phyloP scores from a whole-genome alignment of 2,329 filamentous ascomycete genomes.

The Macrophomina pseudophaseolina region DNA sequence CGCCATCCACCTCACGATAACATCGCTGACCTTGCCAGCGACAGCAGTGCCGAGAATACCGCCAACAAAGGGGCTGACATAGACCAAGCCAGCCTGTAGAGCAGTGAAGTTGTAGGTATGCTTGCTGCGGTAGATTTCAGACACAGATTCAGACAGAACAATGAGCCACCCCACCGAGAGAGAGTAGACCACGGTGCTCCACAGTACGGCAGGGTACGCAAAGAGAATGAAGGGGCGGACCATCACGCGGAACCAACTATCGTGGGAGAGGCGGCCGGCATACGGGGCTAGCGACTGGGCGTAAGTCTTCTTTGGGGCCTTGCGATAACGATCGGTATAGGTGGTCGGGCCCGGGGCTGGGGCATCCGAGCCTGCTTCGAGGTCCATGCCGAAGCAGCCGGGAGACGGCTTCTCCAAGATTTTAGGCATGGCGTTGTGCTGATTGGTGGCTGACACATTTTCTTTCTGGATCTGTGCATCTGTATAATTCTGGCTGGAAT shows the following conservation, averaged over 20 bases:
- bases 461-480: constrained; percentile 1
- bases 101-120: constrained; percentile 79
- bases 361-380: not conserved
- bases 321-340: constrained; percentile 71
- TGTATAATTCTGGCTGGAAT: constrained; percentile 29
- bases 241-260: constrained; percentile 80
- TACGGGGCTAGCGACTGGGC: constrained; percentile 74
- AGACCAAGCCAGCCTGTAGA: constrained; percentile 82
- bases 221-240: constrained; percentile 83
- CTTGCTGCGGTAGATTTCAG: constrained; percentile 74
- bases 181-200: constrained; percentile 83
- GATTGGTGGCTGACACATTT: not conserved
- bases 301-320: constrained; percentile 73
- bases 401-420: constrained; percentile 17
- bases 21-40: constrained; percentile 83
- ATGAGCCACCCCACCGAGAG: constrained; percentile 95
- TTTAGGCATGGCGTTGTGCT: not conserved
- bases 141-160: constrained; percentile 86
- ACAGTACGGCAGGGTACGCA: constrained; percentile 85
- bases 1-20: constrained; percentile 82
- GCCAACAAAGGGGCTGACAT: constrained; percentile 87
- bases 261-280: constrained; percentile 77
- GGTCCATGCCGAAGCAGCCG: constrained; percentile 1
- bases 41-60: constrained; percentile 90
- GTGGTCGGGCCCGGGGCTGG: constrained; percentile 5